phyloP scores from a whole-genome alignment of 2,329 filamentous ascomycete genomes.

The Fusarium sp. region DNA sequence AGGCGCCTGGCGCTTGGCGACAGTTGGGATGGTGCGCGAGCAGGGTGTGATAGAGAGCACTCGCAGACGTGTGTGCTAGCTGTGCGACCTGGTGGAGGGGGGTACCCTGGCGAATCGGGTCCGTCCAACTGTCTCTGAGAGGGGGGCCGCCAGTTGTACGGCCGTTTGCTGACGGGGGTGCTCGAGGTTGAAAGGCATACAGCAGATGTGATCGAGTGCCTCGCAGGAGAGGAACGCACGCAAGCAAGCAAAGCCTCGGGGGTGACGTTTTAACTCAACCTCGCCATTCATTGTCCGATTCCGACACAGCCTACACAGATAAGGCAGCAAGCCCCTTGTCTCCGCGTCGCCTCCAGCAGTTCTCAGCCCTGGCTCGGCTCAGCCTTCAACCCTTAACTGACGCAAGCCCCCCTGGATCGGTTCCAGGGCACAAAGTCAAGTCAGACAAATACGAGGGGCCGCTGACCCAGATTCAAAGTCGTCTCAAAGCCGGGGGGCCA shows the following conservation, averaged over 20 bases:
- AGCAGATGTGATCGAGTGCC: background rate
- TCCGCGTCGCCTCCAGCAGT: background rate
- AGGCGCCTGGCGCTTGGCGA: constrained; percentile 38
- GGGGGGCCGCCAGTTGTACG: background rate
- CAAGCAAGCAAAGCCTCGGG: background rate
- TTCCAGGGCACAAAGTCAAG: constrained; percentile 18
- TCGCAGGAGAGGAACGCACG: background rate
- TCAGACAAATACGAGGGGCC: constrained; percentile 32
- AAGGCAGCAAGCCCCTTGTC: background rate
- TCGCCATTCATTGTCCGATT: background rate
- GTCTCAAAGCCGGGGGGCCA: constrained; percentile 5
- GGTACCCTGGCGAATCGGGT: constrained; percentile 26
- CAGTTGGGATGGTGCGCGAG: constrained; percentile 35
- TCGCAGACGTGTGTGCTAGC: constrained; percentile 21
- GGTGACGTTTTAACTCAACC: background rate
- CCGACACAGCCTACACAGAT: background rate
- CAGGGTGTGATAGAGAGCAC: constrained; percentile 24
- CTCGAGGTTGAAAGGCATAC: background rate
- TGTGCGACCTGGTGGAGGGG: constrained; percentile 17
- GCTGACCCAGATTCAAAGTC: constrained; percentile 21
- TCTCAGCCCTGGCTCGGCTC: background rate
- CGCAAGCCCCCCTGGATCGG: constrained; percentile 8
- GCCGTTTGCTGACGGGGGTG: constrained; percentile 2
- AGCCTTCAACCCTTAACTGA: background rate
- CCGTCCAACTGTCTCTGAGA: constrained; percentile 13